Evolutionary conservation across 2,329 filamentous ascomycete genomes (phyloP), one percentile per base, ranked within the genome.

Genomic region (Triangularia setosa): DNA sequence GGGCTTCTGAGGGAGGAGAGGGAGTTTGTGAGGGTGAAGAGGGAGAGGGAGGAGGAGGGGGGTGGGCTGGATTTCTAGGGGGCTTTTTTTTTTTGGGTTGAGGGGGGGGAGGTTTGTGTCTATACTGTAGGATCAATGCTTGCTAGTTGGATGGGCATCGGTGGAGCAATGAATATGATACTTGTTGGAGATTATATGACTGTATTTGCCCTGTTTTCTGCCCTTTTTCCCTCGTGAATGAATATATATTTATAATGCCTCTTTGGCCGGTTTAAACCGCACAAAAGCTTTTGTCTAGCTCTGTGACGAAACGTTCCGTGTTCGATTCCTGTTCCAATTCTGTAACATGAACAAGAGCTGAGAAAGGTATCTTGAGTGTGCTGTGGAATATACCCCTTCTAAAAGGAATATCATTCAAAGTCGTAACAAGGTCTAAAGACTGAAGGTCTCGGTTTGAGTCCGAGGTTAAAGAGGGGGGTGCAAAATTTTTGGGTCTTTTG

Each of bases 1-100:
- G 84, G 80, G 0, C 76, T 99, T 62, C 83, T 97, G 76, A 93
- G 89, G 75, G 94, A 96, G 65, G 88, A 89, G 75, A 81, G 81
- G 67, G 87, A 81, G 63, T 44, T 48, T 44, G 74, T 77, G 4
- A 80, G 75, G 69, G 77, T 85, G 4, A 87, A 87, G 79, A 73
- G 84, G 65, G 84, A 87, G 73, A 77, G 84, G 24, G 83, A 84
- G 2, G 82, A 83, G 23, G 65, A 65, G 9, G 76, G 76, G 2
- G 76, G 77, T 24, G 75, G 61, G 24, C 6, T 67, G 33, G 67
- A 67, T 2, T 68, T 68, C n/a, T 67, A n/a, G 18, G 21, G 4
- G 5, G n/a, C n/a, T n/a, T n/a, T 21, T 27, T 14, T 16, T 27
- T 11, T 27, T 55, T 55, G 24, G 4, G 30, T 33, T 9, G 11